A percentile compares a stretch with the other conserved stretches of the same genome.
These are phyloP conservation scores for Flaveria bidentis DNA, from an alignment of 129 eudicot genomes.

Conservation along the genomic window DNA sequence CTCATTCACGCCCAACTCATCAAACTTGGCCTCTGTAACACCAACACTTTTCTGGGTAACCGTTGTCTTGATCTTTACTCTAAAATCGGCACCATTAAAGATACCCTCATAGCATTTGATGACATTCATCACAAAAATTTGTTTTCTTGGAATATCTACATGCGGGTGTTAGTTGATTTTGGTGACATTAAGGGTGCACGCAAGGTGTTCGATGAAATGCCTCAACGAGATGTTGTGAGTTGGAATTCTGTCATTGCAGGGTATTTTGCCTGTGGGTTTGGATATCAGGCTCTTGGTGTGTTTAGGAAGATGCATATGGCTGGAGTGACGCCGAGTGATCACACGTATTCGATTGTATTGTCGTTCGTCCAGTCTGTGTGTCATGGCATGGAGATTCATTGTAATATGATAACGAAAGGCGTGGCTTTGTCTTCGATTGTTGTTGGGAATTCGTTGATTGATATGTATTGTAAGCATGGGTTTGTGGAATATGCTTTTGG, in stretches of 20 bases:
- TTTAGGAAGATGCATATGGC: slow-evolving; percentile 49
- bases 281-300: slow-evolving; percentile 28
- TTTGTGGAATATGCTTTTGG: slow-evolving; percentile 60
- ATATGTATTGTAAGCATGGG: slow-evolving; percentile 71
- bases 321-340: slow-evolving; percentile 57
- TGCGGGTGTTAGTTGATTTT: slow-evolving; percentile 46
- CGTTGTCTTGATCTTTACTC: slow-evolving; percentile 61
- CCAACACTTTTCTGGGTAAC: slow-evolving; percentile 58
- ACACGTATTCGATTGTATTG: slow-evolving; percentile 59
- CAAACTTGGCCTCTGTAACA: slow-evolving; percentile 47
- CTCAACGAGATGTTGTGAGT: slow-evolving; percentile 67
- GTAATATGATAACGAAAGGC: slow-evolving; percentile 49
- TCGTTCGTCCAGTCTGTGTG: slow-evolving; percentile 31
- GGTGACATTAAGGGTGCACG: slow-evolving; percentile 48
- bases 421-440: slow-evolving; percentile 42
- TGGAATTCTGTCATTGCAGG: slow-evolving; percentile 68
- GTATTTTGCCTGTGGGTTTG: slow-evolving; percentile 44
- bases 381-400: slow-evolving; percentile 58
- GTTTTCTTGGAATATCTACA: slow-evolving; percentile 74
- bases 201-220: slow-evolving; percentile 62
- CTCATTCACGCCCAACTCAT: slow-evolving; percentile 63
- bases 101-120: slow-evolving; percentile 50
- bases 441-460: slow-evolving; percentile 73
- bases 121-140: slow-evolving; percentile 59
- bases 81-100: slow-evolving; percentile 36